phyloP scores from a whole-genome alignment of 2,329 filamentous ascomycete genomes.

The Aspergillus calidoustus region DNA sequence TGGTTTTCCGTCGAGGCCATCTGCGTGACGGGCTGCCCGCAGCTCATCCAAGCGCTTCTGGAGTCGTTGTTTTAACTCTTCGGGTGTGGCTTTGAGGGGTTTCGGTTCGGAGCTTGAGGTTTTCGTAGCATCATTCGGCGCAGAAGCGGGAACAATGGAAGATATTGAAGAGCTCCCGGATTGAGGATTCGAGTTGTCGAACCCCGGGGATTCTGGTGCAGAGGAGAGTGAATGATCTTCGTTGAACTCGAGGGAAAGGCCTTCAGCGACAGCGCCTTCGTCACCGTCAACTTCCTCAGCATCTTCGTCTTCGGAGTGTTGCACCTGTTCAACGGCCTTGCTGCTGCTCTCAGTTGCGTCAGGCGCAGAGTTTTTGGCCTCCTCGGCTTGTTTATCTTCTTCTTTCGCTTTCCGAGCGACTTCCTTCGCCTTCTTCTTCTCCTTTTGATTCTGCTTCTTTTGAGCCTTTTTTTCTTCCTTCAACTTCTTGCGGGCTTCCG shows the following conservation, averaged over 20 bases:
- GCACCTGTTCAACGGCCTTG: conserved; percentile 25
- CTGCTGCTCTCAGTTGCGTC: conserved; percentile 23
- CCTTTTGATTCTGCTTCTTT: conserved; percentile 57
- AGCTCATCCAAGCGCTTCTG: conserved; percentile 83
- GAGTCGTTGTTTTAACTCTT: conserved; percentile 76
- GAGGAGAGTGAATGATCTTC: conserved; percentile 45
- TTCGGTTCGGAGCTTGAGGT: conserved; percentile 53
- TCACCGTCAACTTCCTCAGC: conserved; percentile 32
- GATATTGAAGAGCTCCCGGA: conserved; percentile 70
- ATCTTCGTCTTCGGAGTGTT: conserved; percentile 28
- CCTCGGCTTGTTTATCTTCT: conserved; percentile 37
- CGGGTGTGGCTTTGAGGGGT: conserved; percentile 70
- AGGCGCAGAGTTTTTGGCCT: conserved; percentile 23
- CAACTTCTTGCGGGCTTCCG: conserved; percentile 41
- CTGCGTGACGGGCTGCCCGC: conserved; percentile 83
- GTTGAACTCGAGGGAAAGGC: conserved; percentile 55
- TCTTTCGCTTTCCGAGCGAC: conserved; percentile 40
- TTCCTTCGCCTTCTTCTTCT: conserved; percentile 52
- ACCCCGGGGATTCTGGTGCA: conserved; percentile 60
- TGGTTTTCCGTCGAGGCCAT: conserved; percentile 78
- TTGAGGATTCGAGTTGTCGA: conserved; percentile 58
- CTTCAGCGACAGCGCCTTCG: conserved; percentile 51
- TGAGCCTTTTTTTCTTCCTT: conserved; percentile 46
- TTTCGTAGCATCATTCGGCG: conserved; percentile 32
- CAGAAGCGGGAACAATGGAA: conserved; percentile 59